Conservation (phyloP, 2,329 filamentous ascomycete genomes). For the Colletotrichum costaricense region DNA sequence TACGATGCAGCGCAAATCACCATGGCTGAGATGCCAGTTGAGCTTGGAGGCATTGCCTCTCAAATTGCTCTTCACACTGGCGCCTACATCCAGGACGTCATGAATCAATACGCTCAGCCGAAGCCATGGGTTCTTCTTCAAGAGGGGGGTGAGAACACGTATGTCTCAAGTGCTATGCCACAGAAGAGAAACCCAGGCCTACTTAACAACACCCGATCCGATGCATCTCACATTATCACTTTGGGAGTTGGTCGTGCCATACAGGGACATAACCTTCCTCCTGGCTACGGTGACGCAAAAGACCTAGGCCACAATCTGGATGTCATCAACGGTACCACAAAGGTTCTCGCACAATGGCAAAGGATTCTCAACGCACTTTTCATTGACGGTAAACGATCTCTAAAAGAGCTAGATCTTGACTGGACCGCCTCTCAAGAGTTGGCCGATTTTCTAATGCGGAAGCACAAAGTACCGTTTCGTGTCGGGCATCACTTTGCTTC, state of each 20-base stretch:
- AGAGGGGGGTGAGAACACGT: conserved; percentile 27
- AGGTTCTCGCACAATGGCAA: background rate
- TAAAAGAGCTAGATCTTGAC: conserved; percentile 25
- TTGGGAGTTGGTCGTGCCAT: conserved; percentile 22
- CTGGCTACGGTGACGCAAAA: conserved; percentile 27
- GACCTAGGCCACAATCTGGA: conserved; percentile 20
- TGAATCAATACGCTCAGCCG: conserved; percentile 26
- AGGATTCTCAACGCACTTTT: conserved; percentile 22
- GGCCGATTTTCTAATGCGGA: conserved; percentile 24
- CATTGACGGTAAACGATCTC: conserved; percentile 13
- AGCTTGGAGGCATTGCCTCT: conserved; percentile 15
- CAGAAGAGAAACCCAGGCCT: conserved; percentile 29
- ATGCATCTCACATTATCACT: conserved; percentile 22
- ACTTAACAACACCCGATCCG: background rate
- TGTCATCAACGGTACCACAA: background rate
- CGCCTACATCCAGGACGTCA: conserved; percentile 28
- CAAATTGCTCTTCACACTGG: conserved; percentile 22
- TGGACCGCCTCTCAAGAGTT: conserved; percentile 32
- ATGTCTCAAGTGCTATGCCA: conserved; percentile 30
- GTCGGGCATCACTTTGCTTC: conserved; percentile 34
- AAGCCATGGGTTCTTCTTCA: conserved; percentile 28
- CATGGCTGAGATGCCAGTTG: conserved; percentile 23
- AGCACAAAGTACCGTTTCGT: conserved; percentile 24
- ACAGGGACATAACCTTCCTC: conserved; percentile 26
- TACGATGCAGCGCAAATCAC: conserved; percentile 31